Conservation (phyloP, 352 stramenopile species). For the Phytopythium sindhum region DNA sequence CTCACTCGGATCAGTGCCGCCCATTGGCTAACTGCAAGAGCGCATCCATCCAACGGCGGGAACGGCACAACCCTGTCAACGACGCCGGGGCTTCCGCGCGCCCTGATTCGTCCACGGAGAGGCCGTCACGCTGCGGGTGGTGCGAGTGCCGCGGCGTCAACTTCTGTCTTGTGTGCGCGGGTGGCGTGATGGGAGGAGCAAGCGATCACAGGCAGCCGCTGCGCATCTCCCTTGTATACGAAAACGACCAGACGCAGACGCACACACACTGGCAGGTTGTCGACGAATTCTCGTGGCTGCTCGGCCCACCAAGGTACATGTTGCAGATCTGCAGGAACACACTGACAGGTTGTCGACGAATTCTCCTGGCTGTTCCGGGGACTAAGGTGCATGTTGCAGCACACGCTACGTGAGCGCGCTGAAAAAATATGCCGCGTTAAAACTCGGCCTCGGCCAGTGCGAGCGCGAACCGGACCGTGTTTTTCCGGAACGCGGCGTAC, state of each 20-base stretch:
- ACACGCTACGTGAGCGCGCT: too few species aligned
- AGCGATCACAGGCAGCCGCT: background rate
- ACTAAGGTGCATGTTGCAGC: background rate
- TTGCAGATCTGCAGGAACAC: background rate
- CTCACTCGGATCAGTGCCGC: background rate
- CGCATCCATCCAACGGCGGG: slow-evolving; percentile 12
- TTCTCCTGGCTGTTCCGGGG: background rate
- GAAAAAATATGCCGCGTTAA: slow-evolving; percentile 17
- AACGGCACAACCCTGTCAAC: background rate
- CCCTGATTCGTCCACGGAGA: slow-evolving; percentile 6
- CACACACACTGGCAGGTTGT: slow-evolving; percentile 2
- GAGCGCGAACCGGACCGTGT: slow-evolving; percentile 74
- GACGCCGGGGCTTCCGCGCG: background rate
- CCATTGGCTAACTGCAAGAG: slow-evolving; percentile 3
- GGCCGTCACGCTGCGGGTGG: background rate
- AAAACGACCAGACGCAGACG: background rate
- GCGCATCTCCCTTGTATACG: slow-evolving; percentile 11
- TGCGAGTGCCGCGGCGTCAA: background rate
- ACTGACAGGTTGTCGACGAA: background rate
- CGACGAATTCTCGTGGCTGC: slow-evolving; percentile 4
- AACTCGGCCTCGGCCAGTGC: slow-evolving; percentile 76
- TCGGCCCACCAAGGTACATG: background rate
- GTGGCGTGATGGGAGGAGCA: background rate
- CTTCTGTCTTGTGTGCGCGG: slow-evolving; percentile 2
- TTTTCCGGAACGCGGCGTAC: slow-evolving; percentile 74